Conservation (phyloP, 441 rosid genomes). For the Flueggea neowawraea region DNA sequence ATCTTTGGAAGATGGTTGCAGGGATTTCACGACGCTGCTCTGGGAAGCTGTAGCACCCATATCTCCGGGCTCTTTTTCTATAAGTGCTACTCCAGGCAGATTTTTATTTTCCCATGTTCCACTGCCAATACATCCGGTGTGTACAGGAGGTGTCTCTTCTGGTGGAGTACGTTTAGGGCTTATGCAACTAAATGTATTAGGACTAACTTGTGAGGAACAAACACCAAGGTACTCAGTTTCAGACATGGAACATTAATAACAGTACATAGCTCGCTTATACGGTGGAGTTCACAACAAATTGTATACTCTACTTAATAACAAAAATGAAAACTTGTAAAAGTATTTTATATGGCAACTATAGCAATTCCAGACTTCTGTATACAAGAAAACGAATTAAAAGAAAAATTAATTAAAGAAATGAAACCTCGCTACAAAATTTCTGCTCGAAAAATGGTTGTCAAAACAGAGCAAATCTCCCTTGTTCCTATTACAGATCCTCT, state of each 20-base stretch:
- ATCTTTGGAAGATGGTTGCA: constrained; percentile 17
- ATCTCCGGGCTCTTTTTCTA: constrained; percentile 18
- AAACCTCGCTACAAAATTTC: too few species aligned
- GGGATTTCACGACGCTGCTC: constrained; percentile 1
- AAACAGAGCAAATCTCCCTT: too few species aligned
- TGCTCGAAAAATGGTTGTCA: too few species aligned
- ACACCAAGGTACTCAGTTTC: constrained; percentile 29
- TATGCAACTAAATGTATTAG: constrained; percentile 19
- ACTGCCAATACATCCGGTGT: constrained; percentile 15
- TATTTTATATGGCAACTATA: too few species aligned
- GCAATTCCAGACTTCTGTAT: too few species aligned
- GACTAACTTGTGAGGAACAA: constrained; percentile 36
- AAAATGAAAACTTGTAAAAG: too few species aligned
- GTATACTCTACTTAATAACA: too few species aligned
- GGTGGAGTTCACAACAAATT: too few species aligned
- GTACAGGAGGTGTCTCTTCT: constrained; percentile 16
- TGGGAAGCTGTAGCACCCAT: constrained; percentile 4
- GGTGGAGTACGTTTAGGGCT: constrained; percentile 21
- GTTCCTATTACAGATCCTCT: too few species aligned
- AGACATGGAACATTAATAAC: constrained; percentile 17
- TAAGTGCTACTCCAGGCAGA: constrained; percentile 13
- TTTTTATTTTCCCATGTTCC: constrained; percentile 12
- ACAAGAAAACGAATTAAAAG: too few species aligned
- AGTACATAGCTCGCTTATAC: too few species aligned
- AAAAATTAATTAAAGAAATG: too few species aligned